Conservation (phyloP, 257 asterid species). For the Echites panduratus region DNA sequence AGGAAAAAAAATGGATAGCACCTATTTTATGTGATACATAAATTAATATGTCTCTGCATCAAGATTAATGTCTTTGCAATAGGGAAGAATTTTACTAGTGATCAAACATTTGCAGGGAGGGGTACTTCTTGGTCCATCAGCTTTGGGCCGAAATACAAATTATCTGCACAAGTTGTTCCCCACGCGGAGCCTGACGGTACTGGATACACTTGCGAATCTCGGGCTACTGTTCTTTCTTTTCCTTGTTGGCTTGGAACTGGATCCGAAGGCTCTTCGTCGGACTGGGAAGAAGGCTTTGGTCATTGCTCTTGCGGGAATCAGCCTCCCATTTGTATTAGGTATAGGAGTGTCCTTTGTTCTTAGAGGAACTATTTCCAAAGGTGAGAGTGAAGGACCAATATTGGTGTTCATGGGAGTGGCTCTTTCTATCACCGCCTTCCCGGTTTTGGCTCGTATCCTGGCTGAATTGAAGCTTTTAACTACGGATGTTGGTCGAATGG, state of each 20-base stretch:
- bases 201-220: conserved; percentile 35
- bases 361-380: conserved; percentile 19
- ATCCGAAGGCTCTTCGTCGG: conserved; percentile 18
- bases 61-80: not conserved
- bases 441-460: conserved; percentile 27
- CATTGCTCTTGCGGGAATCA: conserved; percentile 32
- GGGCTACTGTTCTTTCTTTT: conserved; percentile 34
- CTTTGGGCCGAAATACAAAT: conserved; percentile 18
- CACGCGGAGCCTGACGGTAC: conserved; percentile 20
- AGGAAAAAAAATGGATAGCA: no score
- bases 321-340: conserved; percentile 26
- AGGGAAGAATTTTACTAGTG: not conserved
- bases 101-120: conserved; percentile 19
- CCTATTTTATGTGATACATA: no score
- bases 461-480: conserved; percentile 26
- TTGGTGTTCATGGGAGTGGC: conserved; percentile 36
- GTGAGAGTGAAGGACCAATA: conserved; percentile 21
- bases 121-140: conserved; percentile 30
- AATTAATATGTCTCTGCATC: no score
- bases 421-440: conserved; percentile 24
- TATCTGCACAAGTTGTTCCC: conserved; percentile 25
- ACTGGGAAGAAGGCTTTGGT: conserved; percentile 22
- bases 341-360: conserved; percentile 25
- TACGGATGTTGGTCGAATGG: conserved; percentile 25
- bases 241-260: conserved; percentile 31